A percentile compares a stretch with the other conserved stretches of the same genome.
Evolutionary conservation across 1,139 yeast genomes (phyloP).

Genomic region (Geotrichum macrosporum): DNA sequence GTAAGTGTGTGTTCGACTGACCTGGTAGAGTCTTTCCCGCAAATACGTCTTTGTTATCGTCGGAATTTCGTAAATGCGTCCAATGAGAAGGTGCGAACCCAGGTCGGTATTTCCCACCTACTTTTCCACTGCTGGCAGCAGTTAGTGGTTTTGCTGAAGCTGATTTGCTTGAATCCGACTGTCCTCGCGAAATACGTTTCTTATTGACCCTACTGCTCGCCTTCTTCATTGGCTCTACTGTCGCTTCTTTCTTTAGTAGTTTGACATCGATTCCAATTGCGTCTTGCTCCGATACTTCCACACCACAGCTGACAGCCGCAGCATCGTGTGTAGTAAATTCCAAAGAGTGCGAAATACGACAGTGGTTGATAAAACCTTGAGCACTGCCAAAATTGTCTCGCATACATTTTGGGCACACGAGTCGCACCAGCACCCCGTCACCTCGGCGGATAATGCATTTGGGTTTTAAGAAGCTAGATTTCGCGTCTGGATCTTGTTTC

Average conservation of each 20-base stretch:
- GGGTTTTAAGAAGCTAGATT: no score
- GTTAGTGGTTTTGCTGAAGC: background rate
- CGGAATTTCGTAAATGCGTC: slow-evolving; percentile 13
- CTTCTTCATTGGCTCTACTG: no score
- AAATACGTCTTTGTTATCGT: background rate
- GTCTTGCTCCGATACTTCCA: slow-evolving; percentile 56
- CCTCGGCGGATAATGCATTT: slow-evolving; percentile 68
- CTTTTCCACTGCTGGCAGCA: background rate
- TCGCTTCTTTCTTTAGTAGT: no score
- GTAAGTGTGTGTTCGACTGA: background rate
- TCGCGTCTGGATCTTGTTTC: no score
- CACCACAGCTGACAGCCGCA: slow-evolving; percentile 70
- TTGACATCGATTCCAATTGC: slow-evolving; percentile 44
- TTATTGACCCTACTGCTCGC: no score
- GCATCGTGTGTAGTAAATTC: slow-evolving; percentile 71
- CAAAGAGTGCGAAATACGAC: slow-evolving; percentile 67
- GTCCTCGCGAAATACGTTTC: no score
- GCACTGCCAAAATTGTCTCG: slow-evolving; percentile 71
- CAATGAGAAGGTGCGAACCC: slow-evolving; percentile 21
- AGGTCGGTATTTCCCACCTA: slow-evolving; percentile 22
- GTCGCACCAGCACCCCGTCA: slow-evolving; percentile 64
- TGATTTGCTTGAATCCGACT: no score
- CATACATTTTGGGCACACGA: slow-evolving; percentile 65
- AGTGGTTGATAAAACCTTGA: slow-evolving; percentile 75
- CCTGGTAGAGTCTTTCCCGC: slow-evolving; percentile 6